phyloP scores from a whole-genome alignment of 139 green algal genomes.

The Trebouxia sp. region DNA sequence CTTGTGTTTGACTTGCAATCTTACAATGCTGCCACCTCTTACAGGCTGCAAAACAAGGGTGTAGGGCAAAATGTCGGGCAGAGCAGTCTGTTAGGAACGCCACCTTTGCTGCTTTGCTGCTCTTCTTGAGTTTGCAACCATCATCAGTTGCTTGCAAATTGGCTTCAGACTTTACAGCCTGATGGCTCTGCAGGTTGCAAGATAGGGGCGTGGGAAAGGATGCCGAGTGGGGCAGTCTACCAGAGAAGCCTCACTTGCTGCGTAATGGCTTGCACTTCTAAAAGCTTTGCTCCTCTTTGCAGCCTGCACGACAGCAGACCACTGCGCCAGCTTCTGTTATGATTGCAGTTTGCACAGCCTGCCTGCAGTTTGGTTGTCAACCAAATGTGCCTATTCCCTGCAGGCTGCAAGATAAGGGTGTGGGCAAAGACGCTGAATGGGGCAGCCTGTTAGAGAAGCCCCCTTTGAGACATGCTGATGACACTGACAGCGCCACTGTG shows the following conservation, averaged over 20 bases:
- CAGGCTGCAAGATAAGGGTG: conserved; percentile 68
- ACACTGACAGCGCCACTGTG: conserved; percentile 66
- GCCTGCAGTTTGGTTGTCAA: neutral
- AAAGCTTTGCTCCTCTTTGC: too few species aligned
- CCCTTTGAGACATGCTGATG: conserved; percentile 55
- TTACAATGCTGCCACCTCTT: neutral
- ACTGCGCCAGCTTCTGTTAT: neutral
- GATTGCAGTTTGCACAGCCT: neutral
- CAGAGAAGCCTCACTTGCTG: conserved; percentile 58
- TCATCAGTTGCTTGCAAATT: neutral
- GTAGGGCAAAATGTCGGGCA: neutral
- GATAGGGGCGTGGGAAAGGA: conserved; percentile 56
- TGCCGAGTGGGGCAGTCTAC: conserved; percentile 55
- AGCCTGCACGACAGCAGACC: neutral
- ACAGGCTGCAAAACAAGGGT: neutral
- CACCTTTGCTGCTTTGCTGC: too few species aligned
- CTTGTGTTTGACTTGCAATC: neutral
- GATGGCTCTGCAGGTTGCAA: conserved; percentile 52
- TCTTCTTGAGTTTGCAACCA: too few species aligned
- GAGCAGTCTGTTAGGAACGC: too few species aligned
- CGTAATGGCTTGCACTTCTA: too few species aligned
- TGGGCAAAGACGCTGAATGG: conserved; percentile 58
- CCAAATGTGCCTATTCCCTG: conserved; percentile 4
- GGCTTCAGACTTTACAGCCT: neutral
- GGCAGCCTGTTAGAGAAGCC: conserved; percentile 49